Evolutionary conservation across 2,329 filamentous ascomycete species (phyloP).

Genomic region (Xylaria sp.): DNA sequence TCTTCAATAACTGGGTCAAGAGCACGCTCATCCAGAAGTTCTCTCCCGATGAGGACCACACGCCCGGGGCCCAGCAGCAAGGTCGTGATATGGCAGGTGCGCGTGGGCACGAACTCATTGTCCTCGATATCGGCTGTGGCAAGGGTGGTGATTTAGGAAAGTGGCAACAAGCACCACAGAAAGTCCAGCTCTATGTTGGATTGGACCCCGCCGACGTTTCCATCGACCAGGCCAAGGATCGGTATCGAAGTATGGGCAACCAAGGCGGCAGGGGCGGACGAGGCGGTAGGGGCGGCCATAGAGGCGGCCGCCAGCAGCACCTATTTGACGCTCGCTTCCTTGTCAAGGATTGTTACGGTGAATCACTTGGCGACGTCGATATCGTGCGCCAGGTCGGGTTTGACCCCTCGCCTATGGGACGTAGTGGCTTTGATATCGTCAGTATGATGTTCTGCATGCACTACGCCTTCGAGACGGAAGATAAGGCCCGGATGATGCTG

Average conservation of each 20-base stretch:
- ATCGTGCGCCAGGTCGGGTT: slow-evolving; percentile 90
- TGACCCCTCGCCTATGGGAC: slow-evolving; percentile 77
- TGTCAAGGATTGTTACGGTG: slow-evolving; percentile 91
- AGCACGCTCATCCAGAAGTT: slow-evolving; percentile 98
- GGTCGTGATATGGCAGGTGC: slow-evolving; percentile 56
- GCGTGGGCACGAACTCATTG: slow-evolving; percentile 72
- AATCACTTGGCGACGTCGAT: slow-evolving; percentile 82
- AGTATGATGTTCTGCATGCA: slow-evolving; percentile 99
- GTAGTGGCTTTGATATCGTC: slow-evolving; percentile 92
- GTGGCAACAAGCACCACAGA: slow-evolving; percentile 94
- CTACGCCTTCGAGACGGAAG: slow-evolving; percentile 95
- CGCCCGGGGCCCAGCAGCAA: slow-evolving; percentile 67
- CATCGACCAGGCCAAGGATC: slow-evolving; percentile 88
- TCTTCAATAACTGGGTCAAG: slow-evolving; percentile 99
- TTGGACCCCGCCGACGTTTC: slow-evolving; percentile 93
- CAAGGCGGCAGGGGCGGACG: slow-evolving; percentile 65
- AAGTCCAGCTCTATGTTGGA: slow-evolving; percentile 92
- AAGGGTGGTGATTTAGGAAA: slow-evolving; percentile 97
- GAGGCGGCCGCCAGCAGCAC: slow-evolving; percentile 61
- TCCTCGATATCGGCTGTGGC: slow-evolving; percentile 94
- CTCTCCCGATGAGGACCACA: slow-evolving; percentile 80
- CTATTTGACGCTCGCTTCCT: slow-evolving; percentile 89
- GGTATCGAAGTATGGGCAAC: slow-evolving; percentile 78
- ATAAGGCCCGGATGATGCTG: slow-evolving; percentile 91
- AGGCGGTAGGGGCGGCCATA: slow-evolving; percentile 58